phyloP scores from a whole-genome alignment of 805 yeast species.

The Babjeviella inositovora region DNA sequence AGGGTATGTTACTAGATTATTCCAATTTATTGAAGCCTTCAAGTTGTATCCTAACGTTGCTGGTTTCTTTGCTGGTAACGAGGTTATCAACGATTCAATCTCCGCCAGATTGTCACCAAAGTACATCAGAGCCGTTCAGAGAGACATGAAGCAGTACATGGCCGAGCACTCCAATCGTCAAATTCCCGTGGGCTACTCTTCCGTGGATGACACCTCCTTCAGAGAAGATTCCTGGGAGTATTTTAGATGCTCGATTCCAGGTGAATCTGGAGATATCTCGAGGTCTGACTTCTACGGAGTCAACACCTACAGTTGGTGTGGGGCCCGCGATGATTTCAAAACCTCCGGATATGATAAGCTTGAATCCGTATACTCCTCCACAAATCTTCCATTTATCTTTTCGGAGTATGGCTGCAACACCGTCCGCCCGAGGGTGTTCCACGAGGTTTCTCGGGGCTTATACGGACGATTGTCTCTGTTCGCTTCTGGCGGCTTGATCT shows the following conservation, averaged over 20 bases:
- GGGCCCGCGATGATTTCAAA: conserved; percentile 14
- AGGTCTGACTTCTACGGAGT: conserved; percentile 16
- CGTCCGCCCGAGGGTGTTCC: conserved; percentile 16
- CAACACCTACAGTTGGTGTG: conserved; percentile 25
- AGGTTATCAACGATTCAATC: conserved; percentile 12
- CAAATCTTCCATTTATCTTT: conserved; percentile 18
- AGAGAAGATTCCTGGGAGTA: conserved; percentile 12
- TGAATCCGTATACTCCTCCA: conserved; percentile 11
- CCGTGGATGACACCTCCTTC: conserved; percentile 16
- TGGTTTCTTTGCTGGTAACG: conserved; percentile 24
- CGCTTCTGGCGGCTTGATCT: conserved; percentile 22
- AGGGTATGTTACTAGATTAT: conserved; percentile 10
- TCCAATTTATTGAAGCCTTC: conserved; percentile 16
- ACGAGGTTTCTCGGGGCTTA: conserved; percentile 17
- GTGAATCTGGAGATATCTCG: conserved; percentile 5
- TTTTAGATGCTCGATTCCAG: conserved; percentile 11
- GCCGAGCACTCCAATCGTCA: conserved; percentile 8
- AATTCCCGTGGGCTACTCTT: conserved; percentile 20
- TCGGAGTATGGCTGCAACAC: conserved; percentile 22
- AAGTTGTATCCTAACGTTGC: conserved; percentile 13
- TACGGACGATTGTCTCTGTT: conserved; percentile 15
- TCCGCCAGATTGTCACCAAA: conserved; percentile 11
- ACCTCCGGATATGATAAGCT: conserved; percentile 19
- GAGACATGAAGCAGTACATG: conserved; percentile 15
- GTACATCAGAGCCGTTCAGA: conserved; percentile 17